These are phyloP conservation scores for Ophiostoma novo-ulmi DNA, from an alignment of 2,329 filamentous ascomycete species.

Conservation along the genomic window DNA sequence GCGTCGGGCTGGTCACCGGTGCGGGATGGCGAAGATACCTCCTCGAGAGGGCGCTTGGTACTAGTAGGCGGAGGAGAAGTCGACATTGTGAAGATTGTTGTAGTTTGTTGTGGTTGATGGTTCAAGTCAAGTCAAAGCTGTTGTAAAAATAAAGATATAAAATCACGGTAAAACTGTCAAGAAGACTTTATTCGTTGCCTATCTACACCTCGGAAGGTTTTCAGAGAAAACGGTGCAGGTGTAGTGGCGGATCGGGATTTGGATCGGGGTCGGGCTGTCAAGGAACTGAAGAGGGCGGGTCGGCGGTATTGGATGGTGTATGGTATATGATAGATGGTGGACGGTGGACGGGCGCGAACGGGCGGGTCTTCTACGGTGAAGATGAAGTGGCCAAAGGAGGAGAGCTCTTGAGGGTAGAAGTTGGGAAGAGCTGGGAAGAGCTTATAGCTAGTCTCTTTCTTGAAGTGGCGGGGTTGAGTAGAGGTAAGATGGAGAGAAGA, in stretches of 20 bases:
- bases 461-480: conserved; percentile 8
- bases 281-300: conserved; percentile 29
- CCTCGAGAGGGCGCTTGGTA: conserved; percentile 90
- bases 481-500: neutral
- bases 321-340: neutral
- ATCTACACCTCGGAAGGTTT: conserved; percentile 79
- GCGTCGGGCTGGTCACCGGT: conserved; percentile 92
- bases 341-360: conserved; percentile 15
- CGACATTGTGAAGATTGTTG: conserved; percentile 53
- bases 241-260: conserved; percentile 50
- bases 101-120: conserved; percentile 28
- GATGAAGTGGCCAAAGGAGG: conserved; percentile 20
- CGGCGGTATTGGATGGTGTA: neutral
- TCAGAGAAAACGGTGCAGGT: conserved; percentile 90
- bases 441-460: conserved; percentile 1
- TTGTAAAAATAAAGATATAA: neutral
- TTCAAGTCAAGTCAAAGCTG: neutral
- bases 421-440: conserved; percentile 7
- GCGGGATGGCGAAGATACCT: conserved; percentile 89
- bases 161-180: conserved; percentile 13
- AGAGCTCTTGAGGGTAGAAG: conserved; percentile 8
- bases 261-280: conserved; percentile 29
- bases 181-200: conserved; percentile 36
- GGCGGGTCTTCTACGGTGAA: conserved; percentile 19
- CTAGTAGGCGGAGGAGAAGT: conserved; percentile 62